Conservation (phyloP, 805 yeast species). For the Candida silvatica region DNA sequence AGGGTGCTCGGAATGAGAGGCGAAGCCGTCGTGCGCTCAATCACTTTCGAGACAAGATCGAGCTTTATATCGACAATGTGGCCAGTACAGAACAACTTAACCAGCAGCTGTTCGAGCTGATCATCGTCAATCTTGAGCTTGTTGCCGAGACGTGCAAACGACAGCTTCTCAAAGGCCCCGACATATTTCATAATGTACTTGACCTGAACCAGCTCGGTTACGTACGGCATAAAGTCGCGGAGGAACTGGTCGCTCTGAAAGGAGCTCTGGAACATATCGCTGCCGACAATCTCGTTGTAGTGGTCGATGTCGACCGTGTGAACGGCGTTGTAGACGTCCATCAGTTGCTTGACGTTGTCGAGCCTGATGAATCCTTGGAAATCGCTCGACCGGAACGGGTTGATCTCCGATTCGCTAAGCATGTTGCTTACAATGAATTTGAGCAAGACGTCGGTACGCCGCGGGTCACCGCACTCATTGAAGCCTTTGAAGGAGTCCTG, state of each 20-base stretch:
- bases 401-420: slow-evolving; percentile 54
- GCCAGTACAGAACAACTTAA: slow-evolving; percentile 20
- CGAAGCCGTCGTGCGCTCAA: slow-evolving; percentile 1
- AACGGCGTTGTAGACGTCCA: slow-evolving; percentile 20
- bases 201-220: slow-evolving; percentile 17
- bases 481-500: slow-evolving; percentile 40
- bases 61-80: slow-evolving; percentile 14
- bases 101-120: slow-evolving; percentile 15
- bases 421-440: slow-evolving; percentile 55
- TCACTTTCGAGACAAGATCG: slow-evolving; percentile 15
- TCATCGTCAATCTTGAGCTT: slow-evolving; percentile 12
- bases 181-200: slow-evolving; percentile 17
- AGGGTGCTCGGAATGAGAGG: slow-evolving; percentile 6
- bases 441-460: slow-evolving; percentile 48
- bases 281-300: slow-evolving; percentile 13
- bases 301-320: slow-evolving; percentile 16
- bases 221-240: slow-evolving; percentile 14
- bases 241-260: slow-evolving; percentile 10
- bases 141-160: slow-evolving; percentile 11
- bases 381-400: slow-evolving; percentile 69
- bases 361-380: slow-evolving; percentile 30
- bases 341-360: slow-evolving; percentile 12
- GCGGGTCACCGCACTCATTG: slow-evolving; percentile 52
- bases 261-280: slow-evolving; percentile 7
- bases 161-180: slow-evolving; percentile 14